phyloP scores from a whole-genome alignment of 495 filamentous ascomycete species.

The Letharia columbiana region DNA sequence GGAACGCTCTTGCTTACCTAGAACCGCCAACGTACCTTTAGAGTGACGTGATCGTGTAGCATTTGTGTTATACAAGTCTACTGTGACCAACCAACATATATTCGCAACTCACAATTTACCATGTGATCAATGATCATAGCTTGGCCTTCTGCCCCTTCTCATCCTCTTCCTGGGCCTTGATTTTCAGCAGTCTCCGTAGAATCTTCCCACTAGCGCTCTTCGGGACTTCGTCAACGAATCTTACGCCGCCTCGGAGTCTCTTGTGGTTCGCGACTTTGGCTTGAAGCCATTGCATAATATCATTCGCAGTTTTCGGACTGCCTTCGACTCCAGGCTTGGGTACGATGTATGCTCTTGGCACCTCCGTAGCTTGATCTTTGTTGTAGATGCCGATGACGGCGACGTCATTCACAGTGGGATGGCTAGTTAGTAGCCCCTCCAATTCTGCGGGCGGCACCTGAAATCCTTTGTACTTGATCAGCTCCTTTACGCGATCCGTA shows the following conservation, averaged over 20 bases:
- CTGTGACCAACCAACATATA: neutral
- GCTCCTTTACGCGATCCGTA: conserved; percentile 81
- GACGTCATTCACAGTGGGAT: conserved; percentile 68
- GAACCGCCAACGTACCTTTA: neutral
- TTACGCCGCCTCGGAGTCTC: conserved; percentile 70
- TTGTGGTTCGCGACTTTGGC: conserved; percentile 62
- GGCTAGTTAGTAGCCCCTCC: conserved; percentile 65
- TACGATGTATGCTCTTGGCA: conserved; percentile 78
- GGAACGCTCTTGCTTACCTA: neutral
- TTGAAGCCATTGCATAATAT: conserved; percentile 57
- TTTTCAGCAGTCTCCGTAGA: conserved; percentile 59
- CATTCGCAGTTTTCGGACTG: conserved; percentile 46
- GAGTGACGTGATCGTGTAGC: neutral
- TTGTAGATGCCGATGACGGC: conserved; percentile 79
- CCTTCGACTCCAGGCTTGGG: conserved; percentile 47
- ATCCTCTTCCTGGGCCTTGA: conserved; percentile 42
- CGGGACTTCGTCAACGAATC: conserved; percentile 73
- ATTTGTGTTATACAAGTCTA: neutral
- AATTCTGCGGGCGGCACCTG: conserved; percentile 84
- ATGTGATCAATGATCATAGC: conserved; percentile 16
- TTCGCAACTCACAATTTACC: neutral
- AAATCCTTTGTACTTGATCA: conserved; percentile 83
- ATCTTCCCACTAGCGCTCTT: conserved; percentile 88
- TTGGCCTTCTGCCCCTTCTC: conserved; percentile 27
- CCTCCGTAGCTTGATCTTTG: conserved; percentile 61